These are phyloP conservation scores for Apiotrichum gracile DNA, from an alignment of 1,284 basidiomycete genomes.

Conservation along the genomic window DNA sequence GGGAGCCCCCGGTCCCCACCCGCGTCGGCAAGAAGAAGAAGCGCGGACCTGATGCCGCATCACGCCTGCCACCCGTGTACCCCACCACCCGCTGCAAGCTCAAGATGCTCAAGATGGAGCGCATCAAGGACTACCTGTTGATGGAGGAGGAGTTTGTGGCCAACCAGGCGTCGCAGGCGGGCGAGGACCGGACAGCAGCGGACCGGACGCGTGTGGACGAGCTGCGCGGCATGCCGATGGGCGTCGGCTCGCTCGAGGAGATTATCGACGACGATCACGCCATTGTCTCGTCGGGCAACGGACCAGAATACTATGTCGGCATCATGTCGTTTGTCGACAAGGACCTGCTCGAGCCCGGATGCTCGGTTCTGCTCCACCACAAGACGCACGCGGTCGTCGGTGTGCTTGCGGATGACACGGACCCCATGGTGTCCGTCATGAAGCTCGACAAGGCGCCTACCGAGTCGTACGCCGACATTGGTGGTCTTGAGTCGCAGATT, in stretches of 20 bases:
- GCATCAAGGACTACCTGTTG: constrained; percentile 96
- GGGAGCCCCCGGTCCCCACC: constrained; percentile 97
- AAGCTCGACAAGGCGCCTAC: constrained; percentile 98
- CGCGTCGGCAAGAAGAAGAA: constrained; percentile 92
- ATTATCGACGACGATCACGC: constrained; percentile 99
- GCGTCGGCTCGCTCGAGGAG: constrained; percentile 94
- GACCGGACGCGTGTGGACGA: constrained; percentile 93
- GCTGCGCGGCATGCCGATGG: constrained; percentile 91
- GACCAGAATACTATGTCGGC: constrained; percentile 95
- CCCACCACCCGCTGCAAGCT: constrained; percentile 94
- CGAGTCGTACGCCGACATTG: constrained; percentile 90
- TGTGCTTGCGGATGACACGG: constrained; percentile 92
- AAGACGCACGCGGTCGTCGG: constrained; percentile 94
- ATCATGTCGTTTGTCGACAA: constrained; percentile 99
- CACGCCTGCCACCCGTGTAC: constrained; percentile 87
- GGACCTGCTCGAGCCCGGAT: constrained; percentile 93
- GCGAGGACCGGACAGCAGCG: constrained; percentile 91
- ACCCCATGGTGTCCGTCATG: constrained; percentile 98
- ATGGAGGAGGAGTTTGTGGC: constrained; percentile 96
- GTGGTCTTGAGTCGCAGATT: constrained; percentile 93
- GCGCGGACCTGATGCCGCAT: constrained; percentile 82
- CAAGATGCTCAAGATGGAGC: constrained; percentile 90
- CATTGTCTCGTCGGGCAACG: constrained; percentile 89
- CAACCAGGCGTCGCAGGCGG: constrained; percentile 84
- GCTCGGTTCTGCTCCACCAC: constrained; percentile 91